phyloP scores from a whole-genome alignment of 306 rosid genomes.

The Trichosanthes cucumerina region DNA sequence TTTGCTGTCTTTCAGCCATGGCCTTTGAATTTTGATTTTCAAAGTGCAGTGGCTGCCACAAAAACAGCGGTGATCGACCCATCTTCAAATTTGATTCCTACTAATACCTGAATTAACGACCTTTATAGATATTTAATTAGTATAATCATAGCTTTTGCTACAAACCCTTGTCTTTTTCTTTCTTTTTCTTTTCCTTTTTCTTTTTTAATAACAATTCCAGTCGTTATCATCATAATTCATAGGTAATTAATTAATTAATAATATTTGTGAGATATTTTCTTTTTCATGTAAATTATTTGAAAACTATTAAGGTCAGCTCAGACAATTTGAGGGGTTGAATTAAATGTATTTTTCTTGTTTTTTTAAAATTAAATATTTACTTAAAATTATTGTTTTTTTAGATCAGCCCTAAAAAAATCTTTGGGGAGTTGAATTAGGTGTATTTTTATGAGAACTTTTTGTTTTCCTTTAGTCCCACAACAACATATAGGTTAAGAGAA shows the following conservation, averaged over 20 bases:
- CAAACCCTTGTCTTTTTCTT: not conserved
- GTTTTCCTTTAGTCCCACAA: too few relatives aligned
- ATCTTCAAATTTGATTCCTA: slow-evolving; percentile 13
- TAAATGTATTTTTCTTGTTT: not conserved
- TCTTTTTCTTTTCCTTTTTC: too few relatives aligned
- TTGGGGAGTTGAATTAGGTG: too few relatives aligned
- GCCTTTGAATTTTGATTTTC: not conserved
- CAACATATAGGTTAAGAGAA: too few relatives aligned
- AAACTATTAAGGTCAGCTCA: not conserved
- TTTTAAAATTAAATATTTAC: too few relatives aligned
- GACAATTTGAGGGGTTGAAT: not conserved
- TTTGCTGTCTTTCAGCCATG: not conserved
- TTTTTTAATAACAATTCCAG: too few relatives aligned
- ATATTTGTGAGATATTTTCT: not conserved
- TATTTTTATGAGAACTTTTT: too few relatives aligned
- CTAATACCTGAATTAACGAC: slow-evolving; percentile 46
- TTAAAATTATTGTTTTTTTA: too few relatives aligned
- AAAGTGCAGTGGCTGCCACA: slow-evolving; percentile 14
- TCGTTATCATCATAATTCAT: not conserved
- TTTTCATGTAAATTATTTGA: not conserved
- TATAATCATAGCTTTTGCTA: not conserved
- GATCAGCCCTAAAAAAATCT: too few relatives aligned
- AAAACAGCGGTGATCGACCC: slow-evolving; percentile 18
- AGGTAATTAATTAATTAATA: not conserved
- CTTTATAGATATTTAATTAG: not conserved